Evolutionary conservation across 148 eudicot genomes (phyloP).

Genomic region (Agrostemma githago): DNA sequence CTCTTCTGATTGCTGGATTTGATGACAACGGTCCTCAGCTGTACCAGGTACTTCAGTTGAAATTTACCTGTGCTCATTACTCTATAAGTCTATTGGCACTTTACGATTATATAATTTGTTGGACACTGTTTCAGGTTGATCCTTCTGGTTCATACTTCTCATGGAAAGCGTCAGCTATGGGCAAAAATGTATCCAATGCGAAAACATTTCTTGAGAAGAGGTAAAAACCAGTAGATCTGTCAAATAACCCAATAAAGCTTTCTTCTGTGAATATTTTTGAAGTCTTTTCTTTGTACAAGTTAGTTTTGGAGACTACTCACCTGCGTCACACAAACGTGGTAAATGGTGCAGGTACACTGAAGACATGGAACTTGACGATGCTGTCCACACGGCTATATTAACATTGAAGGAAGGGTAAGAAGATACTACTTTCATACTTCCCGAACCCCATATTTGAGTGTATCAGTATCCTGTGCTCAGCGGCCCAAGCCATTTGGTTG

Average conservation of each 20-base stretch:
- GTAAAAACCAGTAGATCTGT: slow-evolving; percentile 29
- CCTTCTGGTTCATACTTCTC: slow-evolving; percentile 99
- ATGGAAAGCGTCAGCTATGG: slow-evolving; percentile 99
- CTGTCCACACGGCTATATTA: slow-evolving; percentile 95
- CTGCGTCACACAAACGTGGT: neutral
- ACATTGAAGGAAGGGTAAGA: slow-evolving; percentile 96
- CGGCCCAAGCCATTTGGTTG: neutral
- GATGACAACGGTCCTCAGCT: slow-evolving; percentile 98
- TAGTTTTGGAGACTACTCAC: neutral
- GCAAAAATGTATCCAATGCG: slow-evolving; percentile 96
- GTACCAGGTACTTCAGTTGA: slow-evolving; percentile 64
- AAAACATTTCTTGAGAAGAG: slow-evolving; percentile 99
- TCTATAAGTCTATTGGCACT: too few species aligned
- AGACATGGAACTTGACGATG: slow-evolving; percentile 99
- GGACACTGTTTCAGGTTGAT: slow-evolving; percentile 54
- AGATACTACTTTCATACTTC: neutral
- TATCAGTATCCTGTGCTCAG: neutral
- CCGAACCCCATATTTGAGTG: neutral
- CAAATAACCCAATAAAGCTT: neutral
- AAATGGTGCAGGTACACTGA: slow-evolving; percentile 72
- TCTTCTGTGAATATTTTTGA: neutral
- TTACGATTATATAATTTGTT: too few species aligned
- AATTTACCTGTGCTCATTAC: too few species aligned
- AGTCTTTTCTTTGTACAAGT: neutral
- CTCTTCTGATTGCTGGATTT: slow-evolving; percentile 93